phyloP scores from a whole-genome alignment of 768 basidiomycete genomes.

The Dioszegia aurantiaca region DNA sequence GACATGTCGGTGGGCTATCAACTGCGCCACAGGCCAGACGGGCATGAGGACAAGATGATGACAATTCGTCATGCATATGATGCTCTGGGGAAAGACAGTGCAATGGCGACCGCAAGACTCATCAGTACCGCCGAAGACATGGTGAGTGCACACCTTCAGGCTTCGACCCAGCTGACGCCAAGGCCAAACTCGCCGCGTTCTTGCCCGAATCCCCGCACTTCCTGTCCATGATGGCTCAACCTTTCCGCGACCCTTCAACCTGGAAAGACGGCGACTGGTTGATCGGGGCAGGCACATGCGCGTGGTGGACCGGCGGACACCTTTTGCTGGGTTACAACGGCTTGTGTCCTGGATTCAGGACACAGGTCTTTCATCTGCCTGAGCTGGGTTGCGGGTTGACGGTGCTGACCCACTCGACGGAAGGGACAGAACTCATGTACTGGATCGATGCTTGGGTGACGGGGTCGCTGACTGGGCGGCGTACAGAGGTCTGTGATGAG shows the following conservation, averaged over 20 bases:
- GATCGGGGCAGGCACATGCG: not conserved
- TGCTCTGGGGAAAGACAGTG: not conserved
- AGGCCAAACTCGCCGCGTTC: not conserved
- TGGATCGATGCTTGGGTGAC: constrained; percentile 2
- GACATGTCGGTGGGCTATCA: not conserved
- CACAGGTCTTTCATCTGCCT: not conserved
- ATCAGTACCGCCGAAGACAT: not conserved
- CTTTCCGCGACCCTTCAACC: not conserved
- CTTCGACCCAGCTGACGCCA: not conserved
- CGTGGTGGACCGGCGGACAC: not conserved
- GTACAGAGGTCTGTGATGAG: not conserved
- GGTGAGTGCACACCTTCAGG: not conserved
- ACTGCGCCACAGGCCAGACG: not conserved
- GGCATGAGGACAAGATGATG: not conserved
- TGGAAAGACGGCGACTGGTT: not conserved
- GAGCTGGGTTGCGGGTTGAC: not conserved
- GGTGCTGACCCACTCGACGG: constrained; percentile 3
- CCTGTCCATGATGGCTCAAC: not conserved
- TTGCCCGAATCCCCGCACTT: not conserved
- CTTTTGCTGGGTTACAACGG: not conserved
- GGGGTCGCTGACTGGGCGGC: not conserved
- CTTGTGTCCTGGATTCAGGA: not conserved
- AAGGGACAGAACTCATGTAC: not conserved
- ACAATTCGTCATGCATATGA: not conserved
- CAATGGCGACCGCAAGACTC: not conserved